phyloP scores from a whole-genome alignment of 2,329 filamentous ascomycete species.

The Ophiocordyceps sinensis region DNA sequence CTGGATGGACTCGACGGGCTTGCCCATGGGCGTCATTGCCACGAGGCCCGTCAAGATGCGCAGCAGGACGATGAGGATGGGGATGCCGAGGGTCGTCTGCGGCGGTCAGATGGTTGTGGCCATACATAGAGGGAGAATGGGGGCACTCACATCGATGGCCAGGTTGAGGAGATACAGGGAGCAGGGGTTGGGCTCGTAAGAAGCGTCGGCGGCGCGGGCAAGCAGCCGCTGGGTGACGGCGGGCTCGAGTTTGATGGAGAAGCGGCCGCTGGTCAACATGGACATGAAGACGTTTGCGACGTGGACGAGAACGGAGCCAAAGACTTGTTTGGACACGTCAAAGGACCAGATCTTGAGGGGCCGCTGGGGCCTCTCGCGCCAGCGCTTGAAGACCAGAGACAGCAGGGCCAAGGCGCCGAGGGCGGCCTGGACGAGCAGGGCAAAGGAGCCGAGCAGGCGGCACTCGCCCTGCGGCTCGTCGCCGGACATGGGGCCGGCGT shows the following conservation, averaged over 20 bases:
- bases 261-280: constrained; percentile 79
- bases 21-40: constrained; percentile 61
- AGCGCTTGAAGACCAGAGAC: constrained; percentile 85
- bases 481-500: constrained; percentile 12
- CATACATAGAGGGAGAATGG: not conserved
- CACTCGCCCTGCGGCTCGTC: constrained; percentile 58
- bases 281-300: constrained; percentile 91
- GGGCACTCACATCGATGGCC: constrained; percentile 72
- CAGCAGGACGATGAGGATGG: constrained; percentile 81
- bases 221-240: constrained; percentile 20
- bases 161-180: constrained; percentile 93
- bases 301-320: constrained; percentile 83
- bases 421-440: constrained; percentile 75
- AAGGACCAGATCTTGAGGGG: constrained; percentile 97
- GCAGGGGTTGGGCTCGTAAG: constrained; percentile 76
- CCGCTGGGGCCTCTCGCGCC: constrained; percentile 79
- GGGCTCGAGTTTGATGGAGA: constrained; percentile 49
- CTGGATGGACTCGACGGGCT: constrained; percentile 74
- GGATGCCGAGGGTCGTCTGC: constrained; percentile 83
- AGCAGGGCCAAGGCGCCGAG: constrained; percentile 72
- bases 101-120: not conserved
- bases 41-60: constrained; percentile 61
- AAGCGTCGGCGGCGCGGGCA: constrained; percentile 29
- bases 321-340: constrained; percentile 92
- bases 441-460: constrained; percentile 76